Evolutionary conservation across 1,284 basidiomycete species (phyloP).

Genomic region (Boletellus deceptivus): DNA sequence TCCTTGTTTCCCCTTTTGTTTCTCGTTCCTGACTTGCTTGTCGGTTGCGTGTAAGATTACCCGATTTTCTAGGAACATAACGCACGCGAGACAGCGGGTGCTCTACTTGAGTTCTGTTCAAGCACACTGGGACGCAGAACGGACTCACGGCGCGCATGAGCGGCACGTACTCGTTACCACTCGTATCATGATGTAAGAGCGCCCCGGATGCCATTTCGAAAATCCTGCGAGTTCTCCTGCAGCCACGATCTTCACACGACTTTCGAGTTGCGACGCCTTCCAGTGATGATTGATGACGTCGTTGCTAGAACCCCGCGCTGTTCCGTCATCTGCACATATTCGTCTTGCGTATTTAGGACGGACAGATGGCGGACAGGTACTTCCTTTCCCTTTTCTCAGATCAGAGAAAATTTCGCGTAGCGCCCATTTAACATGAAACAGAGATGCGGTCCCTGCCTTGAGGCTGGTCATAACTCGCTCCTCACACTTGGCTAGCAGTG

Average conservation of each 20-base stretch:
- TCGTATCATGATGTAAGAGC: too few relatives aligned
- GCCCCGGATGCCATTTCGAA: too few relatives aligned
- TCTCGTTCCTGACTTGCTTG: not conserved
- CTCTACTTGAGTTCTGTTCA: too few relatives aligned
- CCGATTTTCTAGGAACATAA: too few relatives aligned
- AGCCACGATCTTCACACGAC: too few relatives aligned
- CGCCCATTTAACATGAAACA: not conserved
- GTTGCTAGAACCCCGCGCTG: too few relatives aligned
- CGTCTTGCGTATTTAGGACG: not conserved
- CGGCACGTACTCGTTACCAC: too few relatives aligned
- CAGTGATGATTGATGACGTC: too few relatives aligned
- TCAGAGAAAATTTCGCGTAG: not conserved
- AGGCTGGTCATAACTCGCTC: not conserved
- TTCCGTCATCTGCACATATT: not conserved
- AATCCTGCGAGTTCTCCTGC: too few relatives aligned
- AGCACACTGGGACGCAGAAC: not conserved
- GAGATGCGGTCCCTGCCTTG: not conserved
- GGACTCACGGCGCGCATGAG: not conserved
- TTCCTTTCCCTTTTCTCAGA: not conserved
- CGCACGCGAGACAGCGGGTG: too few relatives aligned
- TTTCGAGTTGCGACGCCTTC: too few relatives aligned
- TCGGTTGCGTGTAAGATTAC: not conserved
- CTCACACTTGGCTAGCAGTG: not conserved
- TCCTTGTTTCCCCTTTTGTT: too few relatives aligned
- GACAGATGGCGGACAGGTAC: not conserved